phyloP scores from a whole-genome alignment of 164 flowering plant genomes.

The Malania oleifera region DNA sequence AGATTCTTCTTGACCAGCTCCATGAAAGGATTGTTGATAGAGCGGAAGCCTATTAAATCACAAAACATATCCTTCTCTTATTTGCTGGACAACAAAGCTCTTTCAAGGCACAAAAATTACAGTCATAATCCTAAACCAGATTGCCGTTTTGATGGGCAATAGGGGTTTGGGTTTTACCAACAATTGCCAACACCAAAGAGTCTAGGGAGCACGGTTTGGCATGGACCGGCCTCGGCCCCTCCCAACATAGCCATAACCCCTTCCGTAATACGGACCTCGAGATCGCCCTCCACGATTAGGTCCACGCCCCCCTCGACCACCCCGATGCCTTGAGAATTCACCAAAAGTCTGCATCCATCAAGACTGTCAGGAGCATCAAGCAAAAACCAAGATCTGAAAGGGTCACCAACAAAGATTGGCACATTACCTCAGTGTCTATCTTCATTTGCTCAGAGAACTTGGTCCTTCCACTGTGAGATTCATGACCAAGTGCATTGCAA shows the following conservation, averaged over 20 bases:
- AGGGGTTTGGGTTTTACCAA: not conserved
- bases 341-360: slow-evolving; percentile 65
- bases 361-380: not conserved
- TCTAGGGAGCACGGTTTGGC: slow-evolving; percentile 20
- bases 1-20: not conserved
- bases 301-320: slow-evolving; percentile 74
- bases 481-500: slow-evolving; percentile 47
- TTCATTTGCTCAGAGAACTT: slow-evolving; percentile 68
- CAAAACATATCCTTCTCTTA: not conserved
- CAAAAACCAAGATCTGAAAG: not conserved
- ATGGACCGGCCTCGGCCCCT: slow-evolving; percentile 45
- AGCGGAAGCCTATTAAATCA: not conserved
- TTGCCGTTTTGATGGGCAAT: not conserved
- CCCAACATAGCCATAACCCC: slow-evolving; percentile 58
- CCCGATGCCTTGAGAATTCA: slow-evolving; percentile 54
- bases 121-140: slow-evolving; percentile 2
- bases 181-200: not conserved
- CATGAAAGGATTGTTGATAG: not conserved
- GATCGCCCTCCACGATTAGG: slow-evolving; percentile 50
- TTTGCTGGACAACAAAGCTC: not conserved
- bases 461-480: slow-evolving; percentile 46
- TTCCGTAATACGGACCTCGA: slow-evolving; percentile 54
- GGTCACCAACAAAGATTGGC: not conserved
- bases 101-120: too few species aligned
- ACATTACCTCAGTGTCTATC: slow-evolving; percentile 68